Percentiles rank a stretch among this genome's conserved stretches.
phyloP scores from a whole-genome alignment of 208 protist species.

The Leishmania lainsoni region DNA sequence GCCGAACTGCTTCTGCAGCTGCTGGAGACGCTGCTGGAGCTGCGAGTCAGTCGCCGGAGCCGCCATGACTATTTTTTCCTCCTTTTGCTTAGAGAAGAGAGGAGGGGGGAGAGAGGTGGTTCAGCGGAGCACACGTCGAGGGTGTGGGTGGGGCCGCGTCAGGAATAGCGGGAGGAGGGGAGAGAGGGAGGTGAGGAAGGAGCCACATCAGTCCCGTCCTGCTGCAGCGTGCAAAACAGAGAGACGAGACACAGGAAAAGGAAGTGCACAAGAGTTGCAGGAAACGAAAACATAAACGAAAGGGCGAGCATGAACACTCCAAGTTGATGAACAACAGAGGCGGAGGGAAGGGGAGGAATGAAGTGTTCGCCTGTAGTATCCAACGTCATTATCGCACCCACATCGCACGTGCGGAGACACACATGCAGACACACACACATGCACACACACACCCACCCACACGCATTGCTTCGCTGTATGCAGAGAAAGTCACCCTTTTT shows the following conservation, averaged over 20 bases:
- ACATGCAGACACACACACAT: background rate
- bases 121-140: background rate
- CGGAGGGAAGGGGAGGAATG: background rate
- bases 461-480: background rate
- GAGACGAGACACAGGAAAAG: background rate
- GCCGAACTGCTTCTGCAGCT: constrained; percentile 23
- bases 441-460: background rate
- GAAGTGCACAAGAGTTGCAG: background rate
- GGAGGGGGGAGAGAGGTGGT: background rate
- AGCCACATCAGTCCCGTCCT: background rate
- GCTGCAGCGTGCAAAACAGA: too few relatives aligned
- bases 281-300: too few relatives aligned
- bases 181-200: background rate
- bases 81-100: background rate
- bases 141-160: background rate
- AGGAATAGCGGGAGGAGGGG: background rate
- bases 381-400: background rate
- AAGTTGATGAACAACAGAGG: background rate
- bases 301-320: background rate
- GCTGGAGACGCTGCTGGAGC: constrained; percentile 18
- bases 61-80: background rate
- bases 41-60: background rate
- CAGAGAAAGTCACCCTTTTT: background rate
- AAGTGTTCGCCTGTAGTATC: background rate
- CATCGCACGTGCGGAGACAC: background rate